Conservation (phyloP, 345 rosid species). For the Gossypium arboreum region DNA sequence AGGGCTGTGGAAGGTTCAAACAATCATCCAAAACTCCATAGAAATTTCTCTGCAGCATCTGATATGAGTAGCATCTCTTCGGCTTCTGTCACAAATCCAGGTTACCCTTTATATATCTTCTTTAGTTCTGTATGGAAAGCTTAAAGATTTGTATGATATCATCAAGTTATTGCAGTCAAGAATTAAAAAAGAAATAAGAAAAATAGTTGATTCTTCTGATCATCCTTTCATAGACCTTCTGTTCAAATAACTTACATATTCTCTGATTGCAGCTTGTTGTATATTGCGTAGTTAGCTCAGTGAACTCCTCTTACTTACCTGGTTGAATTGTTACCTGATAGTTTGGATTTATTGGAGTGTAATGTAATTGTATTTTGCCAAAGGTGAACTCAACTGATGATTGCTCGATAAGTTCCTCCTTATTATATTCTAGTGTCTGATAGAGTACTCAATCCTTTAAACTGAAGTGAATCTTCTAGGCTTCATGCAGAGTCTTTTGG, state of each 20-base stretch:
- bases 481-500: background rate
- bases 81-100: slow-evolving; percentile 37
- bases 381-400: background rate
- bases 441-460: background rate
- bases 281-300: background rate
- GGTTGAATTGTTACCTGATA: background rate
- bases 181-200: background rate
- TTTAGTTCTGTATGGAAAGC: background rate
- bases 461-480: background rate
- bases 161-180: background rate
- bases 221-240: background rate
- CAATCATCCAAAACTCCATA: slow-evolving; percentile 49
- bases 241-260: background rate
- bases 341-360: background rate
- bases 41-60: slow-evolving; percentile 66
- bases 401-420: background rate
- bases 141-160: background rate
- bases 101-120: slow-evolving; percentile 30
- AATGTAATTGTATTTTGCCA: background rate
- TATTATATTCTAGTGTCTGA: too few relatives aligned
- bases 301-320: background rate
- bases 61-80: slow-evolving; percentile 59
- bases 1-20: slow-evolving; percentile 49
- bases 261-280: background rate
- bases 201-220: background rate